Evolutionary conservation across 345 rosid species (phyloP).

Genomic region (Linum usitatissimum): DNA sequence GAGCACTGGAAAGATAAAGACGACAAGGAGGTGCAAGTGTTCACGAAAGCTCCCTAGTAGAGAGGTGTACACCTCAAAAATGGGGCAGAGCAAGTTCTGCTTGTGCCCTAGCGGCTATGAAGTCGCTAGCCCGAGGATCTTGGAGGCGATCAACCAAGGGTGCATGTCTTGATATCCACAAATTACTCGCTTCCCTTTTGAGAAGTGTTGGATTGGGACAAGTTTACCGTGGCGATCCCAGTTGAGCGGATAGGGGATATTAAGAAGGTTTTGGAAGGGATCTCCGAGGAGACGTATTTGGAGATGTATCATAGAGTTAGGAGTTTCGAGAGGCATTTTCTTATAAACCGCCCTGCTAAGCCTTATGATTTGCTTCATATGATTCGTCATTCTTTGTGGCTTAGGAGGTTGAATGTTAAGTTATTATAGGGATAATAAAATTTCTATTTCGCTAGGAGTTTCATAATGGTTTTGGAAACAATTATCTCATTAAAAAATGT

Average conservation of each 20-base stretch:
- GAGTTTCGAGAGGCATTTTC: constrained; percentile 41
- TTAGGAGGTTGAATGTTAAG: constrained; percentile 47
- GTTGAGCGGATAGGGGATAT: constrained; percentile 30
- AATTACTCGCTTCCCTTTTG: constrained; percentile 42
- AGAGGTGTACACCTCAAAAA: constrained; percentile 26
- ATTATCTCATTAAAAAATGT: too few species aligned
- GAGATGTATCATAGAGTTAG: constrained; percentile 30
- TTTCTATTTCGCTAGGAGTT: too few species aligned
- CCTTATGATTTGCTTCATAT: constrained; percentile 54
- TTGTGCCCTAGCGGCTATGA: constrained; percentile 61
- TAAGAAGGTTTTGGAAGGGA: constrained; percentile 31
- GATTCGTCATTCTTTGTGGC: constrained; percentile 62
- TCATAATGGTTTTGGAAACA: too few species aligned
- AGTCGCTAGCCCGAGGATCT: constrained; percentile 61
- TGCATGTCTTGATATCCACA: constrained; percentile 49
- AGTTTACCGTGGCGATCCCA: constrained; percentile 35
- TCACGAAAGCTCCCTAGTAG: constrained; percentile 32
- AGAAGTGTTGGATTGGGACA: constrained; percentile 53
- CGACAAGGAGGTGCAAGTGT: constrained; percentile 31
- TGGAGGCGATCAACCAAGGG: constrained; percentile 35
- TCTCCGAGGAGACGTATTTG: constrained; percentile 24
- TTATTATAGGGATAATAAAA: constrained; percentile 4
- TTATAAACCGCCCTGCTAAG: constrained; percentile 41
- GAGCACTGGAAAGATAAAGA: constrained; percentile 61
- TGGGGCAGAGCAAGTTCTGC: constrained; percentile 42